Percentiles rank a stretch among this genome's conserved stretches.
Conservation (phyloP, 2,329 filamentous ascomycete genomes). For the Chrysosporium keratinophilum region DNA sequence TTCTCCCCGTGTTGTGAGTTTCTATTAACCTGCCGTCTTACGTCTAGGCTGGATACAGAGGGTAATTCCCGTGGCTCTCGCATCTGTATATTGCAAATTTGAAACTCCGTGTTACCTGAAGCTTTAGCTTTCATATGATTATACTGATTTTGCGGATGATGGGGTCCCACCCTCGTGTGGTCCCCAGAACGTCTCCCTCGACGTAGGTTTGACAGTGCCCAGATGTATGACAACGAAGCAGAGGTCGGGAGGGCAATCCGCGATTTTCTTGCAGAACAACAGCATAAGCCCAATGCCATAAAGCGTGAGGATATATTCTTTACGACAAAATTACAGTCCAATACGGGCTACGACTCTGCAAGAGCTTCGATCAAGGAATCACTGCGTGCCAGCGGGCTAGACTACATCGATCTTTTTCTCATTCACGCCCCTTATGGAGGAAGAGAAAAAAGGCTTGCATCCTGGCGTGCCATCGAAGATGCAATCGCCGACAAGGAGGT, state of each 20-base stretch:
- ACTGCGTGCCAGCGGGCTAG: constrained; percentile 53
- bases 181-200: constrained; percentile 18
- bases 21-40: not conserved
- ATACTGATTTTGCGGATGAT: not conserved
- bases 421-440: constrained; percentile 42
- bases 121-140: too few species aligned
- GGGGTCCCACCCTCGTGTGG: not conserved
- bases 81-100: not conserved
- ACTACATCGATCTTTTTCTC: constrained; percentile 61
- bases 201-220: constrained; percentile 46
- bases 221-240: constrained; percentile 45
- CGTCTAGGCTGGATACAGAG: constrained; percentile 11
- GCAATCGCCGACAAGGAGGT: constrained; percentile 50
- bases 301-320: constrained; percentile 43
- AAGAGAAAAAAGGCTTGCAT: constrained; percentile 39
- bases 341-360: constrained; percentile 39
- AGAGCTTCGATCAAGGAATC: constrained; percentile 47
- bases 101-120: not conserved
- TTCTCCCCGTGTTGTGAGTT: too few species aligned
- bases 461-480: constrained; percentile 57
- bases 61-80: not conserved
- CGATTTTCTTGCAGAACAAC: constrained; percentile 44
- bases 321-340: constrained; percentile 44
- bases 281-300: constrained; percentile 25
- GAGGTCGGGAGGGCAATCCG: constrained; percentile 43